These are phyloP conservation scores for Catunica adiposa DNA, from an alignment of 2,329 filamentous ascomycete genomes.

Conservation along the genomic window DNA sequence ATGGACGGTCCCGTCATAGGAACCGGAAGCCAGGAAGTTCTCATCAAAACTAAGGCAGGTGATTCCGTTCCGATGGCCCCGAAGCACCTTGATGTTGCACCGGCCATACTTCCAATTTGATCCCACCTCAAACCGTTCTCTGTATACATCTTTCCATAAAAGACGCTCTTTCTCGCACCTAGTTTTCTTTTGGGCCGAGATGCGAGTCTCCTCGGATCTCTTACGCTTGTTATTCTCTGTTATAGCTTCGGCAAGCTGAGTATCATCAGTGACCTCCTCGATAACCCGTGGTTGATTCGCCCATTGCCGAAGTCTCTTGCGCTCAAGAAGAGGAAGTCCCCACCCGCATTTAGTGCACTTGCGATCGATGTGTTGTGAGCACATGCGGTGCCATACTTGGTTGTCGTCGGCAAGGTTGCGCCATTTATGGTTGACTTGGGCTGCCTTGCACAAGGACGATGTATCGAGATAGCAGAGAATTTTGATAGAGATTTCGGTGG, in stretches of 20 bases:
- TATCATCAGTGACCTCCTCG: slow-evolving; percentile 11
- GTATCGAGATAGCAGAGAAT: slow-evolving; percentile 89
- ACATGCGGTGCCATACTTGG: slow-evolving; percentile 94
- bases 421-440: slow-evolving; percentile 85
- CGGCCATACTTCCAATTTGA: slow-evolving; percentile 96
- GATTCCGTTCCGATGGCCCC: slow-evolving; percentile 66
- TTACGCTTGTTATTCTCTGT: slow-evolving; percentile 9
- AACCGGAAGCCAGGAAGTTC: slow-evolving; percentile 79
- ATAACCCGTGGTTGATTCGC: slow-evolving; percentile 35
- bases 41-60: slow-evolving; percentile 52
- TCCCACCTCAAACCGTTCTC: slow-evolving; percentile 85
- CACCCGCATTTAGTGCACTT: slow-evolving; percentile 93
- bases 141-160: slow-evolving; percentile 92
- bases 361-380: slow-evolving; percentile 85
- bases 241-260: not conserved
- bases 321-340: slow-evolving; percentile 78
- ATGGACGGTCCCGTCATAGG: slow-evolving; percentile 87
- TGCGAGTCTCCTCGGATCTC: slow-evolving; percentile 1
- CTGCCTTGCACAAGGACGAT: slow-evolving; percentile 83
- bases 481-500: slow-evolving; percentile 80
- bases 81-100: slow-evolving; percentile 68
- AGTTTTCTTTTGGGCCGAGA: slow-evolving; percentile 11
- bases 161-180: slow-evolving; percentile 10
- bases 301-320: slow-evolving; percentile 72
- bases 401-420: slow-evolving; percentile 85